Base-by-base conservation (phyloP, 2,329 filamentous ascomycete genomes). In the Alternaria solani region DNA sequence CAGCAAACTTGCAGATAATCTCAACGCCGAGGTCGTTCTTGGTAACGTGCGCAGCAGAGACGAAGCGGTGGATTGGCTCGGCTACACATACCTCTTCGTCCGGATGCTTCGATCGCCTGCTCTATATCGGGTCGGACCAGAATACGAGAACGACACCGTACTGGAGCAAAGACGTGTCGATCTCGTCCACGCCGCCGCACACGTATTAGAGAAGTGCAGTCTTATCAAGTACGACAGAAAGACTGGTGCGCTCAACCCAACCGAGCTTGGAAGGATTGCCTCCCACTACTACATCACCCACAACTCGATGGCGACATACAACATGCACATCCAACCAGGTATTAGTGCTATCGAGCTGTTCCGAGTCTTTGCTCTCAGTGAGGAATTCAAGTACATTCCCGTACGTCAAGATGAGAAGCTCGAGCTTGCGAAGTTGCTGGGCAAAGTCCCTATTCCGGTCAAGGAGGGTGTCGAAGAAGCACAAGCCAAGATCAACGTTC, bases 221-320 rank as follows among this genome's bases (percentile, higher is more conserved):
- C 86, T 99, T 7, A 85, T 96, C 79, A 97, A 96, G 74, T 99
- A 99, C 74, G 95, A 99, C 72, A 95, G 96, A 78, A 95, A 95
- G 80, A 89, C 90, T 1, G 95, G 96, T 26, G 91, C 89, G 71
- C 80, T 99, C 32, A 93, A 96, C 79, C 88, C 92, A 4, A 99
- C 95, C 0, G 95, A 99, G 78, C 89, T 99, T 55, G 95, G 96
- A 53, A 90, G 95, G 42, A 96, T 99, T 68, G 91, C 96, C 6
- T 98, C 94, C 14, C 95, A 99, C 78, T 99, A 99, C 83, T 99
- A 99, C 82, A 97, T 99, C 74, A 95, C 93, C 0, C 89, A 97
- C 79, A 92, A 88, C 68, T 98, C 94, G 14, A 99, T 99, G 95
- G 86, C 94, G 68, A 97, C 92, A 1, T 99, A 99, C 82, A 97